These are phyloP conservation scores for Polychaeton citri DNA, from an alignment of 2,329 filamentous ascomycete genomes.

Conservation along the genomic window DNA sequence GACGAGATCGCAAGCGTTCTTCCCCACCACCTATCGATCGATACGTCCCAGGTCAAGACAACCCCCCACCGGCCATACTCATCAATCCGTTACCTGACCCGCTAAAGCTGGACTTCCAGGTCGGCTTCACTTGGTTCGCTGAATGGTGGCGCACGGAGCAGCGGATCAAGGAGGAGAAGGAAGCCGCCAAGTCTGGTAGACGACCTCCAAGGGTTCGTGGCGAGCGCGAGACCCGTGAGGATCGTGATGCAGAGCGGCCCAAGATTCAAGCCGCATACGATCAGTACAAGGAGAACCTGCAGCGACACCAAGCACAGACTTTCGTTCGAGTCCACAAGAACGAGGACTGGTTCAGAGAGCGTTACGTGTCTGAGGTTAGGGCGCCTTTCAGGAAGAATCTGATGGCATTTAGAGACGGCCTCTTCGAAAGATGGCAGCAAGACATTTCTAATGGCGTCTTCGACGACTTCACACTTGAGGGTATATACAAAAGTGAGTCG, in stretches of 20 bases:
- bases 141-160: conserved; percentile 80
- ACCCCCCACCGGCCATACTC: conserved; percentile 28
- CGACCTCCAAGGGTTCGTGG: conserved; percentile 47
- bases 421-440: conserved; percentile 77
- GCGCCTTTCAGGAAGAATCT: conserved; percentile 62
- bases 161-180: conserved; percentile 69
- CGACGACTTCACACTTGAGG: conserved; percentile 88
- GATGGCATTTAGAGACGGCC: conserved; percentile 63
- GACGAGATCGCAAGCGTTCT: conserved; percentile 48
- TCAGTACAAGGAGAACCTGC: conserved; percentile 51
- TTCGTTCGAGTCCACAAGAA: conserved; percentile 89
- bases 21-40: conserved; percentile 62
- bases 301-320: conserved; percentile 49
- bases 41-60: conserved; percentile 65
- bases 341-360: conserved; percentile 96
- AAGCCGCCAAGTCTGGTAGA: conserved; percentile 55
- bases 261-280: conserved; percentile 61
- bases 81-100: conserved; percentile 61
- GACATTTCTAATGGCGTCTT: conserved; percentile 77
- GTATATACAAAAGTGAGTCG: conserved; percentile 83
- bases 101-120: conserved; percentile 60
- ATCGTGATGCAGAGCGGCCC: conserved; percentile 64
- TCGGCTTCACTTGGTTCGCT: conserved; percentile 73
- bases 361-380: conserved; percentile 74
- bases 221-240: conserved; percentile 54